Conservation (phyloP, 208 protist species). For the Strigomonas oncopelti region DNA sequence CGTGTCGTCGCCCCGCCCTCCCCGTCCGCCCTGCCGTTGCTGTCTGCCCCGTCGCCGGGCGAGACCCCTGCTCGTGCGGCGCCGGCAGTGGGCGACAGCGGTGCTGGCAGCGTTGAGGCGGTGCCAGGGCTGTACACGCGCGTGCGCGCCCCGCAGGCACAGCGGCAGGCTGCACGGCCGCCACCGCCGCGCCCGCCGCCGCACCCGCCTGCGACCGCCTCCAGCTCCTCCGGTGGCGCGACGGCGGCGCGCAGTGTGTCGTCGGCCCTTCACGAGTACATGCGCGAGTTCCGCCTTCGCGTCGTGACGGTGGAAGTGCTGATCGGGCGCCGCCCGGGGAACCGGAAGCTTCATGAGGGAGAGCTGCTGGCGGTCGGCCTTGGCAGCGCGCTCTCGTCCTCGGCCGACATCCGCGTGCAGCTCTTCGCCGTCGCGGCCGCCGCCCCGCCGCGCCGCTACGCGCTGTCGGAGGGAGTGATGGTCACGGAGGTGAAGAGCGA, state of each 20-base stretch:
- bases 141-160: no score
- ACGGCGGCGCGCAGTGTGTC: neutral
- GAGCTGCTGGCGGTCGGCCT: conserved; percentile 55
- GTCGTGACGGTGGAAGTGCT: conserved; percentile 12
- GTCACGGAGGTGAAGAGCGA: conserved; percentile 44
- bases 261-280: neutral
- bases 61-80: no score
- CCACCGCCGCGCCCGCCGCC: neutral
- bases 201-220: neutral
- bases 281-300: neutral
- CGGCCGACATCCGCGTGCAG: conserved; percentile 27
- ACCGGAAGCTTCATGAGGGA: conserved; percentile 1
- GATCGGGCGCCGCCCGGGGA: neutral
- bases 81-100: no score
- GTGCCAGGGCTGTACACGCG: no score
- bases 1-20: no score
- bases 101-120: no score
- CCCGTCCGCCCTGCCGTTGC: no score
- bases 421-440: conserved; percentile 39
- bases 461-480: conserved; percentile 26
- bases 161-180: neutral
- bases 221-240: neutral
- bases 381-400: conserved; percentile 26
- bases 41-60: no score
- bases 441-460: neutral